These are phyloP conservation scores for Pythium aphanidermatum DNA, from an alignment of 352 stramenopile species.

Conservation along the genomic window DNA sequence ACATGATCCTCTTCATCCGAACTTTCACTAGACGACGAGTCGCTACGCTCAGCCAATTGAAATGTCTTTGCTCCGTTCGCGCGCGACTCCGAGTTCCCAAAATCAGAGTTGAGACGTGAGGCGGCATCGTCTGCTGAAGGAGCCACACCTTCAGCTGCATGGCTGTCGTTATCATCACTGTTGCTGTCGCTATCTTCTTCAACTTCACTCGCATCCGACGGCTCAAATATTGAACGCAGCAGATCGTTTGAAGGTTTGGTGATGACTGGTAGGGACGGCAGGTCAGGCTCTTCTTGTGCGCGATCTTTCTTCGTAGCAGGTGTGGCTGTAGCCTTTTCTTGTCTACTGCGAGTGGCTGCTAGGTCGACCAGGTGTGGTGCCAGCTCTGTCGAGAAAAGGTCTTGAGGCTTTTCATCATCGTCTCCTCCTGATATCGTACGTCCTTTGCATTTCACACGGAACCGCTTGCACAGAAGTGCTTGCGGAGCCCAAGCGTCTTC, in stretches of 20 bases:
- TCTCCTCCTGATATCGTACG: constrained; percentile 24
- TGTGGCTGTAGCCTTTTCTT: not conserved
- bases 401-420: constrained; percentile 22
- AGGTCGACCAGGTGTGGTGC: constrained; percentile 65
- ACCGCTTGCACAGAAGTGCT: constrained; percentile 75
- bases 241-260: constrained; percentile 41
- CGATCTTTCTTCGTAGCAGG: not conserved
- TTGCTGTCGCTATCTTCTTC: constrained; percentile 37
- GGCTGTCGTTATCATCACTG: constrained; percentile 11
- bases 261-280: constrained; percentile 34
- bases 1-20: not conserved
- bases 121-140: not conserved
- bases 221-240: constrained; percentile 81
- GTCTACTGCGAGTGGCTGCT: constrained; percentile 26
- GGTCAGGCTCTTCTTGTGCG: constrained; percentile 10
- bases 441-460: constrained; percentile 57
- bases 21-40: too few species aligned
- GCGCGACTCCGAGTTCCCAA: not conserved
- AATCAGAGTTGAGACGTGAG: not conserved
- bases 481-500: constrained; percentile 59
- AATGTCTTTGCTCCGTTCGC: too few species aligned
- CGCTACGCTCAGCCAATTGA: too few species aligned
- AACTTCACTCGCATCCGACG: constrained; percentile 45
- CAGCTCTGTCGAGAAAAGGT: constrained; percentile 70
- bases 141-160: constrained; percentile 16